Evolutionary conservation across 768 basidiomycete species (phyloP).

Genomic region (Mycena metata): DNA sequence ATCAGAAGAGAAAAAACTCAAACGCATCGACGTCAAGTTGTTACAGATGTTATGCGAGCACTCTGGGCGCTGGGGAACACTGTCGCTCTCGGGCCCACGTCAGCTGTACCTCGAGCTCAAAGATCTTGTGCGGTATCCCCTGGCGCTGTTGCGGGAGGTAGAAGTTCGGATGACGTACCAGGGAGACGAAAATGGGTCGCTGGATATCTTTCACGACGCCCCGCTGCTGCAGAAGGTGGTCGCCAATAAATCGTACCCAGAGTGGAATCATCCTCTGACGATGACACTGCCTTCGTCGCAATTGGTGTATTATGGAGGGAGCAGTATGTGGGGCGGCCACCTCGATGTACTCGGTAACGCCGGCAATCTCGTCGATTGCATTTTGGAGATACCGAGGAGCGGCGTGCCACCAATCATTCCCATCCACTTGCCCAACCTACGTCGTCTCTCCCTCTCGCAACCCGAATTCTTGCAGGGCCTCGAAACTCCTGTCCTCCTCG

Average conservation of each 20-base stretch:
- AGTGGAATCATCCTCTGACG: background rate
- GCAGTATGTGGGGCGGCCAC: slow-evolving; percentile 4
- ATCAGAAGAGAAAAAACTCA: too few species aligned
- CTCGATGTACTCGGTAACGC: background rate
- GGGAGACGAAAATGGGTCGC: too few species aligned
- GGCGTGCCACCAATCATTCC: background rate
- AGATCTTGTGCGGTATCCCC: background rate
- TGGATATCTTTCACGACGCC: slow-evolving; percentile 2
- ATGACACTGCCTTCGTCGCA: background rate
- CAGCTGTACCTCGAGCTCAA: background rate
- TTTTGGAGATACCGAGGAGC: background rate
- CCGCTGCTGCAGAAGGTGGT: background rate
- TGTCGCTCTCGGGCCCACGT: background rate
- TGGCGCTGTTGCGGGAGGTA: slow-evolving; percentile 1
- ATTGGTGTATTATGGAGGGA: slow-evolving; percentile 11
- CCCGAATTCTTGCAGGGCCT: background rate
- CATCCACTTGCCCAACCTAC: slow-evolving; percentile 1
- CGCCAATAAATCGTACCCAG: background rate
- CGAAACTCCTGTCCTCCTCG: slow-evolving; percentile 18
- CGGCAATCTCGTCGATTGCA: slow-evolving; percentile 12
- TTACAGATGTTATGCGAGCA: background rate
- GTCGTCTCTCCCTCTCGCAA: slow-evolving; percentile 7
- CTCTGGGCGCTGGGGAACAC: slow-evolving; percentile 4
- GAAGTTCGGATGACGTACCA: background rate
- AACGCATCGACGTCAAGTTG: background rate